Evolutionary conservation across 129 eudicot species (phyloP).

Genomic region (Helianthus annuus): DNA sequence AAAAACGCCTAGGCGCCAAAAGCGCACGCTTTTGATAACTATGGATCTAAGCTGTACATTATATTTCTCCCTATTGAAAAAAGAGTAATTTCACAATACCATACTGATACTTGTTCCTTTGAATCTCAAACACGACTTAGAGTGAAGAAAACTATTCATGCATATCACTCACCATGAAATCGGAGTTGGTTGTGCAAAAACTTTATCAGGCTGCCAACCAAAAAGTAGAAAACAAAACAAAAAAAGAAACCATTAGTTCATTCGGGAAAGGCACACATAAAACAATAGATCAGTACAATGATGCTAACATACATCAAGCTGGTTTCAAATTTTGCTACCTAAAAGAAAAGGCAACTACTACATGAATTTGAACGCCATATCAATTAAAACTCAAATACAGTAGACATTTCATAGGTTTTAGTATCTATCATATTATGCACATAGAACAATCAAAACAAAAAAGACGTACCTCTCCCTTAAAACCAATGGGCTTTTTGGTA

Average conservation of each 20-base stretch:
- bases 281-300: constrained; percentile 7
- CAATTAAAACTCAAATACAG: constrained; percentile 13
- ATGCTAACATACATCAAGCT: constrained; percentile 18
- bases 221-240: neutral
- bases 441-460: constrained; percentile 13
- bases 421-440: constrained; percentile 7
- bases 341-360: neutral
- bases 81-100: constrained; percentile 18
- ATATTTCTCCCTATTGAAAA: neutral
- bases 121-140: constrained; percentile 13
- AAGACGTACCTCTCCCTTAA: constrained; percentile 75
- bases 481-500: constrained; percentile 84
- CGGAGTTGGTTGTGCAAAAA: constrained; percentile 75
- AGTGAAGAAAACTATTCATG: neutral
- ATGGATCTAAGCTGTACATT: constrained; percentile 3
- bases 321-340: neutral
- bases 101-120: constrained; percentile 5
- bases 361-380: too few species aligned
- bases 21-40: too few species aligned
- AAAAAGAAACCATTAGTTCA: constrained; percentile 25
- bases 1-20: too few species aligned
- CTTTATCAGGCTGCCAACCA: constrained; percentile 68
- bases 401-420: neutral
- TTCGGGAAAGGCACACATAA: constrained; percentile 2
- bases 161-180: constrained; percentile 76